A percentile compares a stretch with the other conserved stretches of the same genome.
Conservation (phyloP, 805 yeast genomes). For the Dipodascus geniculatus region DNA sequence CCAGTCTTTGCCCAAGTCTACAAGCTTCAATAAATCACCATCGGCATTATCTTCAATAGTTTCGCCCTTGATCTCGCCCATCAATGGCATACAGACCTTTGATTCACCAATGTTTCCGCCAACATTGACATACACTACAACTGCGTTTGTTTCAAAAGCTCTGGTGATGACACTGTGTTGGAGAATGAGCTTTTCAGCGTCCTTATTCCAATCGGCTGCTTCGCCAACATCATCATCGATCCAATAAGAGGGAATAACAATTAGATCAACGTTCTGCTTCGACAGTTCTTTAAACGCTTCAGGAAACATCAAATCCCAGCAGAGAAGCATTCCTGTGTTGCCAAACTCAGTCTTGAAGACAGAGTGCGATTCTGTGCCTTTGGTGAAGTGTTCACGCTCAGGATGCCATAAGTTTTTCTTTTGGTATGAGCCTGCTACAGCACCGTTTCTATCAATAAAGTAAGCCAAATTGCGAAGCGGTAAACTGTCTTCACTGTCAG, state of each 20-base stretch:
- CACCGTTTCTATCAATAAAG: slow-evolving; percentile 4
- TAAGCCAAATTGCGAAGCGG: slow-evolving; percentile 5
- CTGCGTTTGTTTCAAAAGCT: slow-evolving; percentile 5
- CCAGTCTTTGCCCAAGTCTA: slow-evolving; percentile 2
- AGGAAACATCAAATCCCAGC: slow-evolving; percentile 7
- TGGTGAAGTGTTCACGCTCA: slow-evolving; percentile 4
- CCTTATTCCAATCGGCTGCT: slow-evolving; percentile 1
- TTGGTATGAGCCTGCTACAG: slow-evolving; percentile 1
- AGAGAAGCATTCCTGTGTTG: slow-evolving; percentile 4
- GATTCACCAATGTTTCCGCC: slow-evolving; percentile 6
- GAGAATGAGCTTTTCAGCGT: background rate
- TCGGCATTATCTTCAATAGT: slow-evolving; percentile 1
- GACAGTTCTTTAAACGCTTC: slow-evolving; percentile 6
- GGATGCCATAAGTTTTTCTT: slow-evolving; percentile 6
- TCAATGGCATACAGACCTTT: slow-evolving; percentile 6
- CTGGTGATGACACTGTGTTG: background rate
- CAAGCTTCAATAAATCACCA: background rate
- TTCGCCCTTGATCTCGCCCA: background rate
- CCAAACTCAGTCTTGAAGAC: slow-evolving; percentile 8
- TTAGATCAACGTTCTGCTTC: slow-evolving; percentile 1
- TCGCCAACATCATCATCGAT: slow-evolving; percentile 3
- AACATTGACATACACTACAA: slow-evolving; percentile 5
- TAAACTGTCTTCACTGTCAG: background rate
- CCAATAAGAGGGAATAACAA: slow-evolving; percentile 6
- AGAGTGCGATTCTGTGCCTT: slow-evolving; percentile 3